Evolutionary conservation across 805 yeast genomes (phyloP), one percentile per base, ranked within the genome.

Genomic region (Candida dajiaensis): DNA sequence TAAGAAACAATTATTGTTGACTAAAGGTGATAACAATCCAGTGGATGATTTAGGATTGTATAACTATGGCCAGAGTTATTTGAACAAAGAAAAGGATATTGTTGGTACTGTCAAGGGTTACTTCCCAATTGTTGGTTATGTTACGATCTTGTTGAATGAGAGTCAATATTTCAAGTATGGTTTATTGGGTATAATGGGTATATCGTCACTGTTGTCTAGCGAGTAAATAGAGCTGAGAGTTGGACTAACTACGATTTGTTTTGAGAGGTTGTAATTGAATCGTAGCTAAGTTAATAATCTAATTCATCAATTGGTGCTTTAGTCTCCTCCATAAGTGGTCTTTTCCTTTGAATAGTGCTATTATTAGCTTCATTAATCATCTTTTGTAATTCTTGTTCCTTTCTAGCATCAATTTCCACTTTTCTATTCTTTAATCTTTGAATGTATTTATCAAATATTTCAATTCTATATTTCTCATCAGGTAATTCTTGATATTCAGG

Each of bases 21-120:
- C 99, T 1, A 94, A 94, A 65, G 99, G 99, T 65, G 99, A 94
- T 65, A 94, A 94, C 64, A 94, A 94, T 63, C 87, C 90, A 4
- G 82, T 85, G 44, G 95, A 94, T 66, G 99, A 94, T 66, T 73
- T 94, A 54, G 83, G 88, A 15, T 73, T 94, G 40, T 94, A 94
- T 62, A 85, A 89, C 1, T 74, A 78, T 53, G 80, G 78, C 46
- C 90, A 88, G 59, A 71, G 71, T 41, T 94, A 94, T 58, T 71
- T 94, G 57, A 81, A 87, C 56, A 81, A 90, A 52, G 76, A 81
- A 37, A 72, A 68, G 13, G 98, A 94, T 60, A 76, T 94, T 44
- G 80, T 88, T 8, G 98, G 98, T 2, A 81, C 89, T 2, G 99
- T 92, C n/a, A 83, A 83, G 66, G 97, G 85, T 1, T 94, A 90